Percentiles rank a stretch among this genome's conserved stretches.
Evolutionary conservation across 208 protist species (phyloP).

Genomic region (Trypanosoma mega): DNA sequence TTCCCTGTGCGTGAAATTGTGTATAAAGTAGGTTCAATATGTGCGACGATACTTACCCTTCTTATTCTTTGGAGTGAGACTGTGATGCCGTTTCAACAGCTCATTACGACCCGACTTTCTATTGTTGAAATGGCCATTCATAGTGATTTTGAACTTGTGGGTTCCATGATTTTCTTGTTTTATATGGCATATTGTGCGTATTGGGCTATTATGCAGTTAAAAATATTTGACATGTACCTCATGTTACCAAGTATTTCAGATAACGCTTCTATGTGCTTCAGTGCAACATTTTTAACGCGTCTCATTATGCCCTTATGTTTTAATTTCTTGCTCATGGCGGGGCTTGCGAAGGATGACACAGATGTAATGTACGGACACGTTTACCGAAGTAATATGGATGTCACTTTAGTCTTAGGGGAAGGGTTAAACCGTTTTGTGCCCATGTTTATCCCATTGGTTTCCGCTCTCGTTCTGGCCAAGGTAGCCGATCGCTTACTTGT

Average conservation of each 20-base stretch:
- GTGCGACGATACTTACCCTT: constrained; percentile 63
- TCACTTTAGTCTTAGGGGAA: constrained; percentile 67
- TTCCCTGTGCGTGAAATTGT: constrained; percentile 59
- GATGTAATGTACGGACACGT: constrained; percentile 89
- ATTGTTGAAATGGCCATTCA: constrained; percentile 79
- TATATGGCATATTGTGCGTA: constrained; percentile 92
- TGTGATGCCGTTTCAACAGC: constrained; percentile 65
- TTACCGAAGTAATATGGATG: constrained; percentile 88
- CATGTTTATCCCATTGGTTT: constrained; percentile 86
- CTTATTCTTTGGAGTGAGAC: constrained; percentile 88
- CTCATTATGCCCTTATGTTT: constrained; percentile 92
- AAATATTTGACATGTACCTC: constrained; percentile 89
- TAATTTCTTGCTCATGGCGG: constrained; percentile 86
- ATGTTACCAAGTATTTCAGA: constrained; percentile 87
- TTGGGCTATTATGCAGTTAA: constrained; percentile 90
- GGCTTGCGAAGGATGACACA: constrained; percentile 42
- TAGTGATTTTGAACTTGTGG: constrained; percentile 66
- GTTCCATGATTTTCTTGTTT: constrained; percentile 85
- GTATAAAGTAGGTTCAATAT: constrained; percentile 52
- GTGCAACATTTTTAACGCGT: constrained; percentile 82
- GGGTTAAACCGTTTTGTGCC: constrained; percentile 85
- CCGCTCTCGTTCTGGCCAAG: constrained; percentile 66
- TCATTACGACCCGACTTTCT: constrained; percentile 49
- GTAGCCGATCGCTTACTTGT: constrained; percentile 60
- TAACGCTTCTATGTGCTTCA: constrained; percentile 89